These are phyloP conservation scores for Apostasia shenzhenica DNA, from an alignment of 106 monocot species.

Conservation along the genomic window DNA sequence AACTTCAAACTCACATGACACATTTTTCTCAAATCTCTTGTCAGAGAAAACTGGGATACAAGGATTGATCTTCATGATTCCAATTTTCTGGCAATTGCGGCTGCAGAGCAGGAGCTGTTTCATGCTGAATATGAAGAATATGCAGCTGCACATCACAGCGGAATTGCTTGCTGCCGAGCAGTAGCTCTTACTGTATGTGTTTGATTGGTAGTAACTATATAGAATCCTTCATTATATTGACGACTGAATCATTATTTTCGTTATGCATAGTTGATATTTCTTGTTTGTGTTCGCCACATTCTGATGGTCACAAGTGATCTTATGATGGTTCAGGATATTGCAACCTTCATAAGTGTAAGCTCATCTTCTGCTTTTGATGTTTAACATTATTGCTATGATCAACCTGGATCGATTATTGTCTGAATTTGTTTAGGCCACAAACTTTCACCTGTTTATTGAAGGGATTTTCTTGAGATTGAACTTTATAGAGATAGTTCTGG, in stretches of 20 bases:
- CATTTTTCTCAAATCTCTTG: slow-evolving; percentile 1
- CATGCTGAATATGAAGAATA: slow-evolving; percentile 79
- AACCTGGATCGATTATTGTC: too few relatives aligned
- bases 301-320: slow-evolving; percentile 46
- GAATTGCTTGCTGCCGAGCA: slow-evolving; percentile 62
- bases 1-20: background rate
- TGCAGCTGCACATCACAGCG: slow-evolving; percentile 39
- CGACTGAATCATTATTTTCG: background rate
- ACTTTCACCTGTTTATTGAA: too few relatives aligned
- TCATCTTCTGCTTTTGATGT: background rate
- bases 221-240: background rate
- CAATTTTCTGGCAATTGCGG: slow-evolving; percentile 72
- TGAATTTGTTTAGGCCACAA: too few relatives aligned
- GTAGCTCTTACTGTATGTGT: slow-evolving; percentile 63
- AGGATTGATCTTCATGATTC: slow-evolving; percentile 62
- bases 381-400: too few relatives aligned
- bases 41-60: slow-evolving; percentile 66
- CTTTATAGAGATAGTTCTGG: too few relatives aligned
- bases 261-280: slow-evolving; percentile 64
- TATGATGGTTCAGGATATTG: slow-evolving; percentile 48
- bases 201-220: background rate
- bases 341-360: slow-evolving; percentile 70
- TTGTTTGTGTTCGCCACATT: slow-evolving; percentile 70
- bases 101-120: slow-evolving; percentile 75
- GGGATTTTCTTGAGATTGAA: too few relatives aligned